Base-by-base conservation (phyloP, 352 stramenopile genomes). In the Phytophthora sansomeana region DNA sequence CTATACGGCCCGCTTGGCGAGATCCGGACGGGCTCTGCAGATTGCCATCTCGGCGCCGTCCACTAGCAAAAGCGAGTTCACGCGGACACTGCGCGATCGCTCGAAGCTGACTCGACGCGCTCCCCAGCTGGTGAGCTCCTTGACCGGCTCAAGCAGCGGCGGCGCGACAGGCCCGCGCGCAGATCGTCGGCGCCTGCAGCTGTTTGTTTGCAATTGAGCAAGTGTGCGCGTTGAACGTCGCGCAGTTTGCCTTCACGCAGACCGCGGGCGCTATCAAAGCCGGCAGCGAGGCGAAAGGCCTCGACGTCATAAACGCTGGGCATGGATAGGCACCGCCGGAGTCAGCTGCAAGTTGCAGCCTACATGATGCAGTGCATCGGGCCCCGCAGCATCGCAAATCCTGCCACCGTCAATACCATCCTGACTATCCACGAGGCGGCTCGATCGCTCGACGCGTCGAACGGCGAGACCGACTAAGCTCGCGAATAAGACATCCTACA, bases 331-430 rank as follows among this genome's bases (percentile, higher is more conserved):
- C 69, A 50, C 28, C 64, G 17, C 50, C 58, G 24, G 46, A 60
- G 48, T 74, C 69, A 77, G 69, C 69, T 77, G 64, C 69, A 73
- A 42, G 21, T 24, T 24, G 21, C 21, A 24, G 21, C 21, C 21
- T 24, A 3, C 21, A 24, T 24, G 21, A 24, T 24, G 21, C 21
- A 24, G 21, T 24, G 21, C 21, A 24, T 24, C n/a, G 36, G 36
- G 52, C 57, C 51, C 63, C 57, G 69, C 63, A 66, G 56, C 52
- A 72, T 73, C 52, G 47, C 68, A 73, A 69, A 73, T 76, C 68
- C 14, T 39, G 33, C 53, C 58, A 3, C 21, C 21, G 21, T 3
- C 21, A 3, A 24, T 1, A 24, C 21, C 21, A 75, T 72, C 67
- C 50, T 64, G 57, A 66, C 57, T 69, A 70, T 76, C 52, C 63